Conservation (phyloP, 2,329 filamentous ascomycete genomes). For the Periconia sp. region DNA sequence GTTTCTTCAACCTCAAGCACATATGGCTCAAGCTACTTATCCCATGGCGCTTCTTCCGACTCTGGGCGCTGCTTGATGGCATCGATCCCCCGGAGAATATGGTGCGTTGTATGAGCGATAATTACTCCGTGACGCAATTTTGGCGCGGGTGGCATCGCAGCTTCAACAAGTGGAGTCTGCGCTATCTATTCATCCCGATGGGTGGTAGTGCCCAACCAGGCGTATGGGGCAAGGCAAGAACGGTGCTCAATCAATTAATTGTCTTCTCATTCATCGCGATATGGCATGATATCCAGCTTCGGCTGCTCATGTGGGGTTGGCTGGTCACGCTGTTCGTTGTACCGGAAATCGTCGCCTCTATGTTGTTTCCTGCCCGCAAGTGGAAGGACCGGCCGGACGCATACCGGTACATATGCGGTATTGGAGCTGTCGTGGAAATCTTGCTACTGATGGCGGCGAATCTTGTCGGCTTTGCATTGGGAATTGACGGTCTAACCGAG, state of each 20-base stretch:
- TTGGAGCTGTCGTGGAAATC: constrained; percentile 82
- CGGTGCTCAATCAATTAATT: constrained; percentile 75
- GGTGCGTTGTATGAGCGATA: constrained; percentile 94
- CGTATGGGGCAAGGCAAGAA: constrained; percentile 56
- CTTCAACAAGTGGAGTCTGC: constrained; percentile 92
- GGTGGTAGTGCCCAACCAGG: constrained; percentile 66
- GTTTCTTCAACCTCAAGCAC: constrained; percentile 94
- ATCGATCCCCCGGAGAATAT: constrained; percentile 98
- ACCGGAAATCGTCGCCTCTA: constrained; percentile 77
- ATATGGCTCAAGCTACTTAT: constrained; percentile 98
- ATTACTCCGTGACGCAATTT: constrained; percentile 88
- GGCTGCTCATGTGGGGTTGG: constrained; percentile 95
- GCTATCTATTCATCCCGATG: constrained; percentile 92
- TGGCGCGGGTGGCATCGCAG: constrained; percentile 97
- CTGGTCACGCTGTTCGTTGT: constrained; percentile 92
- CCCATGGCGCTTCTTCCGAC: constrained; percentile 96
- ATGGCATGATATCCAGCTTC: constrained; percentile 96
- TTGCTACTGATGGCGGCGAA: constrained; percentile 97
- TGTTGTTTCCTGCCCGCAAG: constrained; percentile 74
- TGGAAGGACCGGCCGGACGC: constrained; percentile 73
- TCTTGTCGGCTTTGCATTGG: constrained; percentile 91
- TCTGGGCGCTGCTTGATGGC: constrained; percentile 91
- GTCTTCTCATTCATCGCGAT: constrained; percentile 97
- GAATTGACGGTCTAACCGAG: constrained; percentile 82
- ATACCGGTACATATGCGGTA: constrained; percentile 80